These are phyloP conservation scores for Stephania cephalantha DNA, from an alignment of 164 flowering plant genomes.

Conservation along the genomic window DNA sequence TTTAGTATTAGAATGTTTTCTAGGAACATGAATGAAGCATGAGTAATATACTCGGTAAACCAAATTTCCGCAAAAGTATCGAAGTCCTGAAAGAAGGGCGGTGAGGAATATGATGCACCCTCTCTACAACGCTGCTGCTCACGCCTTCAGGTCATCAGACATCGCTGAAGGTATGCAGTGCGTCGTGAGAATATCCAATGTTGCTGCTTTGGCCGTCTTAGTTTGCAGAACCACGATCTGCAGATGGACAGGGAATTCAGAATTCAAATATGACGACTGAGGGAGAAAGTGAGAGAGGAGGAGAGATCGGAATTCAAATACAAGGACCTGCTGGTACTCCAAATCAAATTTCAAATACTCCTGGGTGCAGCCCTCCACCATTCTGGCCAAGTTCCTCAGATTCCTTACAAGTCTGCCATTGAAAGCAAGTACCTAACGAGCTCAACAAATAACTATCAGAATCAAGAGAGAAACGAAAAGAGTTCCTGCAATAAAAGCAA, in stretches of 20 bases:
- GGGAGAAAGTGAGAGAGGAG: conserved; percentile 2
- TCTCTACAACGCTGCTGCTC: conserved; percentile 15
- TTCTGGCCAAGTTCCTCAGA: conserved; percentile 63
- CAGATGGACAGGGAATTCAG: conserved; percentile 2
- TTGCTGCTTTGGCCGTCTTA: conserved; percentile 76
- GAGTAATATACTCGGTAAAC: neutral
- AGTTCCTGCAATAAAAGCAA: neutral
- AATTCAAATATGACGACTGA: neutral
- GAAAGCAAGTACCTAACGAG: conserved; percentile 63
- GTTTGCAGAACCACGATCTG: conserved; percentile 86
- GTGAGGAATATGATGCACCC: neutral
- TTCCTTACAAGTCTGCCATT: conserved; percentile 81
- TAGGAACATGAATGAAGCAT: neutral
- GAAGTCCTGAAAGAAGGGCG: neutral
- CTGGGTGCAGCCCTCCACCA: conserved; percentile 76
- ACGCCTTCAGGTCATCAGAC: conserved; percentile 83
- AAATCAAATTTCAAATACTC: conserved; percentile 77
- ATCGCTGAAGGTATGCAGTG: conserved; percentile 94
- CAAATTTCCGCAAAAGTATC: neutral
- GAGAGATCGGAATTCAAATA: conserved; percentile 5
- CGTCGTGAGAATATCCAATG: conserved; percentile 68
- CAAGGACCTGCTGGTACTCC: conserved; percentile 74
- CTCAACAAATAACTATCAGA: neutral
- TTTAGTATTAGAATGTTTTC: neutral
- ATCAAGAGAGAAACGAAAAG: neutral